These are phyloP conservation scores for Actinomortierella wolfii DNA, from an alignment of 371 early-diverging fungal genomes.

Conservation along the genomic window DNA sequence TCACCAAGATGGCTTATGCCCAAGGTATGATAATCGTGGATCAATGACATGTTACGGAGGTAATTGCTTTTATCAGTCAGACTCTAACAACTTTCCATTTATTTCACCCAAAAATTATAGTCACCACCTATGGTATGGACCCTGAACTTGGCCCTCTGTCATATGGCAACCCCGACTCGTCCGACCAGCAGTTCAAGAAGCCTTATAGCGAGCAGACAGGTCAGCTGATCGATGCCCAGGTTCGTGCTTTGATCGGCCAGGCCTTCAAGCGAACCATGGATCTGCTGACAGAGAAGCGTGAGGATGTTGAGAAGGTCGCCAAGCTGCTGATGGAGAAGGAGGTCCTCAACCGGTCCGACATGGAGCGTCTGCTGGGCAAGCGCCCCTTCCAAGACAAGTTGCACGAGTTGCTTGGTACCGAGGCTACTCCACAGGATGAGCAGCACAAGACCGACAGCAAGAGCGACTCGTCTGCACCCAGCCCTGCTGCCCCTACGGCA, in stretches of 20 bases:
- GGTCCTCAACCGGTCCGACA: slow-evolving; percentile 94
- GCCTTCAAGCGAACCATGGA: slow-evolving; percentile 84
- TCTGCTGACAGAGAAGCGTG: slow-evolving; percentile 82
- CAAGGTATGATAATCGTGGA: slow-evolving; percentile 48
- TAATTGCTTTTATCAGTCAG: not conserved
- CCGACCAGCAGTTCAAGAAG: slow-evolving; percentile 84
- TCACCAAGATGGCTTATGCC: slow-evolving; percentile 97
- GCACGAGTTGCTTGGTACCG: slow-evolving; percentile 42
- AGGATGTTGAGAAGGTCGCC: slow-evolving; percentile 93
- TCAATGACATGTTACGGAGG: not conserved
- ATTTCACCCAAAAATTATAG: slow-evolving; percentile 15
- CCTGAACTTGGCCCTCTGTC: slow-evolving; percentile 84
- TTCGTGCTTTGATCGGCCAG: slow-evolving; percentile 75
- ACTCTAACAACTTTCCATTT: not conserved
- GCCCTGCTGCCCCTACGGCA: too few species aligned
- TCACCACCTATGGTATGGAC: slow-evolving; percentile 96
- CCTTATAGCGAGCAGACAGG: slow-evolving; percentile 97
- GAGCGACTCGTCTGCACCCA: too few species aligned
- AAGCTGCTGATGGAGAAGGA: slow-evolving; percentile 92
- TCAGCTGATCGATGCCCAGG: slow-evolving; percentile 94
- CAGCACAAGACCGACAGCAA: slow-evolving; percentile 4
- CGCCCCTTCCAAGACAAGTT: slow-evolving; percentile 83
- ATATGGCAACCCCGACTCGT: slow-evolving; percentile 74
- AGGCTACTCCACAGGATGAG: slow-evolving; percentile 22
- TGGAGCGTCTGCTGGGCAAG: slow-evolving; percentile 89